These are phyloP conservation scores for Geotrichum candidum DNA, from an alignment of 1,139 yeast genomes.

Conservation along the genomic window DNA sequence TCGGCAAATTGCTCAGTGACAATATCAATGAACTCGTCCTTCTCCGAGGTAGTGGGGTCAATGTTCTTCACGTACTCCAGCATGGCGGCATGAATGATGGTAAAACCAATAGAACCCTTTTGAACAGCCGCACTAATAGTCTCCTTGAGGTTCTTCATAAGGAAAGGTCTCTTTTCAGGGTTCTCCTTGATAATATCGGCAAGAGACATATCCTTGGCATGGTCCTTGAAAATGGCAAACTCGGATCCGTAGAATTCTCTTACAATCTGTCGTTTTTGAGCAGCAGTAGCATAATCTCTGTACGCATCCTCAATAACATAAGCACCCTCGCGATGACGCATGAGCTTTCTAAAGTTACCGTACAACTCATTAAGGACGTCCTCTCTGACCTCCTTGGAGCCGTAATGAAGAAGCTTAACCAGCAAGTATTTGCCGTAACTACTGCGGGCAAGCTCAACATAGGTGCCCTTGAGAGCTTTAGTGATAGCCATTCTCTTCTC, in stretches of 20 bases:
- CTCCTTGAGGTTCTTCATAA: constrained; percentile 69
- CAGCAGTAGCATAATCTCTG: constrained; percentile 75
- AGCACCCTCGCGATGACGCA: constrained; percentile 99
- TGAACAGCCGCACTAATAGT: constrained; percentile 88
- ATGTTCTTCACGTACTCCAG: constrained; percentile 74
- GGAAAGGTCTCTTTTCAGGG: constrained; percentile 75
- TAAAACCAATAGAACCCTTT: constrained; percentile 95
- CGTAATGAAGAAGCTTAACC: constrained; percentile 87
- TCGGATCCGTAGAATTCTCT: constrained; percentile 98
- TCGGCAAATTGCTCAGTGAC: constrained; percentile 88
- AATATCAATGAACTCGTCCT: constrained; percentile 75
- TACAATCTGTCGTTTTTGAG: constrained; percentile 83
- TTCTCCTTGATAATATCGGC: constrained; percentile 61
- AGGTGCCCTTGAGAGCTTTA: constrained; percentile 64
- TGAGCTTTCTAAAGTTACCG: constrained; percentile 82
- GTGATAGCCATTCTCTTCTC: constrained; percentile 73
- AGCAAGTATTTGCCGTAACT: constrained; percentile 89
- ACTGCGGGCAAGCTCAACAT: constrained; percentile 78
- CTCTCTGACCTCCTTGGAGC: constrained; percentile 72
- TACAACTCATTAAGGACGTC: constrained; percentile 76
- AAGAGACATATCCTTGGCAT: constrained; percentile 58
- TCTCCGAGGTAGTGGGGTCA: constrained; percentile 50
- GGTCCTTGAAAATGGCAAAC: constrained; percentile 81
- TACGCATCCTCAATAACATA: constrained; percentile 92
- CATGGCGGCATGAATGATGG: constrained; percentile 94